A percentile compares a stretch with the other conserved stretches of the same genome.
Evolutionary conservation across 1,284 basidiomycete genomes (phyloP).

Genomic region (Ganoderma lucidum): DNA sequence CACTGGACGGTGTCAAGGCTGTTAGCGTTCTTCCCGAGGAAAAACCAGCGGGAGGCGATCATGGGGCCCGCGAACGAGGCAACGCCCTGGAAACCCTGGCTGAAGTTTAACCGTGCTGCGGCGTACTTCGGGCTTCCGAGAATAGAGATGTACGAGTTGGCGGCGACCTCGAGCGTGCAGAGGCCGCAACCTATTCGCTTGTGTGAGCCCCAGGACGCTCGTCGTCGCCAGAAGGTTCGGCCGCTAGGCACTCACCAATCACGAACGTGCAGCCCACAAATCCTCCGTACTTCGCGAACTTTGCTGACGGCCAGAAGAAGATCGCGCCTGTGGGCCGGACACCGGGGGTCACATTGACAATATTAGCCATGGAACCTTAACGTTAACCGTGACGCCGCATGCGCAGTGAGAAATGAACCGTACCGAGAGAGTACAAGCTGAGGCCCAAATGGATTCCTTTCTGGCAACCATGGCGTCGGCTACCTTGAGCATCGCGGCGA

Average conservation of each 20-base stretch:
- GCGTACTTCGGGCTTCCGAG: conserved; percentile 75
- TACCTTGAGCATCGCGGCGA: conserved; percentile 6
- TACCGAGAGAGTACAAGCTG: conserved; percentile 71
- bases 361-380: conserved; percentile 16
- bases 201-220: background rate
- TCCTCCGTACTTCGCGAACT: conserved; percentile 71
- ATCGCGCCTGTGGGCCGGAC: conserved; percentile 57
- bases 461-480: conserved; percentile 39
- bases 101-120: conserved; percentile 82
- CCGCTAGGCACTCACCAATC: conserved; percentile 51
- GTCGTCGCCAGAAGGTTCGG: conserved; percentile 1
- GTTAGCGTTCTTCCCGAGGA: conserved; percentile 66
- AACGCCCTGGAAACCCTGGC: conserved; percentile 85
- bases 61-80: conserved; percentile 83
- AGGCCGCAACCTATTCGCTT: conserved; percentile 69
- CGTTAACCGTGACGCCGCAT: conserved; percentile 2
- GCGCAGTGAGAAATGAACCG: conserved; percentile 24
- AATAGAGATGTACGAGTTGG: conserved; percentile 83
- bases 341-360: conserved; percentile 8
- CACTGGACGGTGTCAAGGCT: conserved; percentile 79
- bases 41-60: conserved; percentile 82
- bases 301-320: conserved; percentile 85
- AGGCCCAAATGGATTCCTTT: conserved; percentile 77
- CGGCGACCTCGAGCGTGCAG: conserved; percentile 73
- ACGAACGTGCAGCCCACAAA: conserved; percentile 80